A percentile compares a stretch with the other conserved stretches of the same genome.
Conservation (phyloP, 257 asterid species). For the Capsicum pubescens region DNA sequence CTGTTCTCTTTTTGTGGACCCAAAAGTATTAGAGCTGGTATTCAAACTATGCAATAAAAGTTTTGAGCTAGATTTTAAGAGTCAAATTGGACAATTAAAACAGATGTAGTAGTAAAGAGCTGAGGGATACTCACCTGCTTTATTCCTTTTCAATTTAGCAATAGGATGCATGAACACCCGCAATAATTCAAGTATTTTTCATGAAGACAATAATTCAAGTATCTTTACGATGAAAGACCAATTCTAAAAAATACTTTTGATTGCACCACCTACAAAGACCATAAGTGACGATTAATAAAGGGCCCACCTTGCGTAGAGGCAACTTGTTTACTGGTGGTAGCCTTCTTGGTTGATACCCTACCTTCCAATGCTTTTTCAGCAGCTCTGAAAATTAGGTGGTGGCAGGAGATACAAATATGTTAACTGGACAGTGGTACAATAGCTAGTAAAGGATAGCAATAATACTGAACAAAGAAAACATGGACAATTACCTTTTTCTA, state of each 20-base stretch:
- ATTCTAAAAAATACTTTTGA: neutral
- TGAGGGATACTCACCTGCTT: neutral
- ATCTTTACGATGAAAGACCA: neutral
- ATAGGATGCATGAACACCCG: neutral
- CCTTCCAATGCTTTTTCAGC: constrained; percentile 74
- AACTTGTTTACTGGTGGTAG: constrained; percentile 52
- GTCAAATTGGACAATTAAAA: constrained; percentile 4
- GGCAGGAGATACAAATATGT: constrained; percentile 3
- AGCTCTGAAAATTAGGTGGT: constrained; percentile 49
- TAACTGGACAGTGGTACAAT: neutral
- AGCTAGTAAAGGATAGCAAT: constrained; percentile 1
- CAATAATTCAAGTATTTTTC: neutral
- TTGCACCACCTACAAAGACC: constrained; percentile 8
- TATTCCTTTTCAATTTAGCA: neutral
- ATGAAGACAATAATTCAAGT: neutral
- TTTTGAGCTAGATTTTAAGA: neutral
- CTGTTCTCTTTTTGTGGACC: neutral
- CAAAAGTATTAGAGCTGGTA: neutral
- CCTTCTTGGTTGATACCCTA: constrained; percentile 72
- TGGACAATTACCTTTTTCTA: constrained; percentile 63
- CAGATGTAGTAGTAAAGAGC: neutral
- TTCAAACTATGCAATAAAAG: neutral
- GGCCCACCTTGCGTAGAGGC: constrained; percentile 64
- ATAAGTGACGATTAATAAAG: neutral
- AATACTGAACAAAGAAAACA: constrained; percentile 28